Evolutionary conservation across 441 rosid species (phyloP).

Genomic region (Lepidium campestre): DNA sequence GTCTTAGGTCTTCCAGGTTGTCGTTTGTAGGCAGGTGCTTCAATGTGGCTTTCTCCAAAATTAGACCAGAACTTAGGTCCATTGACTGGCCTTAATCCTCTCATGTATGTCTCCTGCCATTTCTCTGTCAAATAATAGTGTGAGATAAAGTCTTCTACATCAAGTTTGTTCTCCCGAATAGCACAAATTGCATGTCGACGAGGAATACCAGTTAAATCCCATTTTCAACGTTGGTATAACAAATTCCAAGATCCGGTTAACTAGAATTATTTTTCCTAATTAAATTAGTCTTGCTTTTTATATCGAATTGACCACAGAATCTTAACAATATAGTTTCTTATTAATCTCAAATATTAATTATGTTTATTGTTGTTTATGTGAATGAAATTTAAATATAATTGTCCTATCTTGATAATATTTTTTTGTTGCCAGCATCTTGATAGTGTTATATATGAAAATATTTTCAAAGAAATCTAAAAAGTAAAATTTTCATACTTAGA

Average conservation of each 20-base stretch:
- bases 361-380: too few relatives aligned
- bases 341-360: too few relatives aligned
- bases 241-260: too few relatives aligned
- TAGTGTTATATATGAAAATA: background rate
- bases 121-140: background rate
- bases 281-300: too few relatives aligned
- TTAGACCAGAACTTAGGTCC: background rate
- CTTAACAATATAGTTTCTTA: too few relatives aligned
- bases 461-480: too few relatives aligned
- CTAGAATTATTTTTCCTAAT: too few relatives aligned
- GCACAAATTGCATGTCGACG: background rate
- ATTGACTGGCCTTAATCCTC: background rate
- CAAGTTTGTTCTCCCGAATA: background rate
- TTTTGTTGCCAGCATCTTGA: too few relatives aligned
- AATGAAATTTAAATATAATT: background rate
- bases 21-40: background rate
- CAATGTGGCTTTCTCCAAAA: background rate
- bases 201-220: background rate
- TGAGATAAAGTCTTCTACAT: background rate
- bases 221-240: too few relatives aligned
- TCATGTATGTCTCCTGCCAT: background rate
- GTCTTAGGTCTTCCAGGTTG: background rate
- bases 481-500: background rate
- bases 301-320: too few relatives aligned
- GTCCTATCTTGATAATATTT: background rate